These are phyloP conservation scores for Clavaria fumosa DNA, from an alignment of 768 basidiomycete genomes.

Conservation along the genomic window DNA sequence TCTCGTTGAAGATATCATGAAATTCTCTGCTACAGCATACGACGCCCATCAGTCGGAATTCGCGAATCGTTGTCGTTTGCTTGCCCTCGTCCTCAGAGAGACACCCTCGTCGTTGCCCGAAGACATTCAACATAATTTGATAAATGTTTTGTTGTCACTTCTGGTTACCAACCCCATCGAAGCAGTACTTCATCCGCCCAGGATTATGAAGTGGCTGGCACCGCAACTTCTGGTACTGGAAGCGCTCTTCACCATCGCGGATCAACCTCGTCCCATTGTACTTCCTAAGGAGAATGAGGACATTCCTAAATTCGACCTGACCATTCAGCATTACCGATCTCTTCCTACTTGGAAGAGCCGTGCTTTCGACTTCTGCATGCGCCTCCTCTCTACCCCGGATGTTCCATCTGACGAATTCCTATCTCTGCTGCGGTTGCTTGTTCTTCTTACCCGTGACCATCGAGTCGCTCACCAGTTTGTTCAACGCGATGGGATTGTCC, in stretches of 20 bases:
- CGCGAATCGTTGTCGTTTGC: slow-evolving; percentile 68
- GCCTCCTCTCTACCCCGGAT: slow-evolving; percentile 46
- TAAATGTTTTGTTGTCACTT: slow-evolving; percentile 55
- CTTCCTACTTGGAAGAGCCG: slow-evolving; percentile 45
- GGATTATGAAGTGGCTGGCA: slow-evolving; percentile 87
- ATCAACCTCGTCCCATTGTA: slow-evolving; percentile 49
- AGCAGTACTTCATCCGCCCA: slow-evolving; percentile 45
- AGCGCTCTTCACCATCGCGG: slow-evolving; percentile 59
- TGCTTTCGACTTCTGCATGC: slow-evolving; percentile 64
- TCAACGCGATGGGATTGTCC: slow-evolving; percentile 41
- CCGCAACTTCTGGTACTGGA: slow-evolving; percentile 77
- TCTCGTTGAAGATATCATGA: slow-evolving; percentile 64
- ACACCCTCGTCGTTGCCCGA: slow-evolving; percentile 41
- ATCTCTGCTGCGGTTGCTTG: slow-evolving; percentile 67
- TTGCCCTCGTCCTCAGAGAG: slow-evolving; percentile 74
- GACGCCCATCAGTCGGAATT: slow-evolving; percentile 63
- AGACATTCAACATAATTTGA: slow-evolving; percentile 38
- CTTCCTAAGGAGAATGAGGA: slow-evolving; percentile 61
- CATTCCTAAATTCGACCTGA: slow-evolving; percentile 33
- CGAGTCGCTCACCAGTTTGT: slow-evolving; percentile 51
- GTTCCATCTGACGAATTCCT: slow-evolving; percentile 72
- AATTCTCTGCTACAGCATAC: slow-evolving; percentile 47
- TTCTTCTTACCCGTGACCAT: slow-evolving; percentile 68
- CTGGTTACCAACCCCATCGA: slow-evolving; percentile 41
- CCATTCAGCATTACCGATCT: slow-evolving; percentile 44